Evolutionary conservation across 2,329 filamentous ascomycete species (phyloP).

Genomic region (Apiospora malaysiana): DNA sequence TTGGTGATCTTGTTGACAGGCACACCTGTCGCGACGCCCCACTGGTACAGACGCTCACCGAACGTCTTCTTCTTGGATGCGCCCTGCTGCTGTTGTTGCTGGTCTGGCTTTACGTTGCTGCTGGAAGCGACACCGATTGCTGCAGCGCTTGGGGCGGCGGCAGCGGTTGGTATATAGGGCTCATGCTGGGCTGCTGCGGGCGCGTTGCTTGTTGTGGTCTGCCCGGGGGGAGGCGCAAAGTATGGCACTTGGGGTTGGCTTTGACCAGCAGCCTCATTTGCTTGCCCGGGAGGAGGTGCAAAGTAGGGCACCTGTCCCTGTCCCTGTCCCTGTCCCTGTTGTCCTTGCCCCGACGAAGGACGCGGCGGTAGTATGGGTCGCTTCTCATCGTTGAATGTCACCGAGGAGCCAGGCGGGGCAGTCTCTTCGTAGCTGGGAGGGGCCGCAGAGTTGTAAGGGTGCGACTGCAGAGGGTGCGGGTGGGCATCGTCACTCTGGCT

Average conservation of each 20-base stretch:
- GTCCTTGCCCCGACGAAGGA: slow-evolving; percentile 22
- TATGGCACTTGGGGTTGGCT: slow-evolving; percentile 12
- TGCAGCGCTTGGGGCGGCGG: slow-evolving; percentile 2
- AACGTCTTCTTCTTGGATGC: slow-evolving; percentile 27
- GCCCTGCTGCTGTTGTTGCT: slow-evolving; percentile 28
- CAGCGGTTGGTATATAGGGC: background rate
- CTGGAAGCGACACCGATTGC: background rate
- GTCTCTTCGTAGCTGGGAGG: slow-evolving; percentile 21
- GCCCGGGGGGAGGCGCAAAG: background rate
- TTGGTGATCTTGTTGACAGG: slow-evolving; percentile 84
- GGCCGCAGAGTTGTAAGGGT: slow-evolving; percentile 13
- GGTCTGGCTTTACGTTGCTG: background rate
- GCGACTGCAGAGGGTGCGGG: slow-evolving; percentile 25
- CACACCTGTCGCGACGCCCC: slow-evolving; percentile 60
- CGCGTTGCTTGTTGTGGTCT: background rate
- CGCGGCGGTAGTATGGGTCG: slow-evolving; percentile 22
- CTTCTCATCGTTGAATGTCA: slow-evolving; percentile 24
- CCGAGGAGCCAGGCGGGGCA: slow-evolving; percentile 19
- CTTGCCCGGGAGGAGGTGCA: slow-evolving; percentile 21
- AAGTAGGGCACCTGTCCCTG: slow-evolving; percentile 23
- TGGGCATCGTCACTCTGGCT: slow-evolving; percentile 1
- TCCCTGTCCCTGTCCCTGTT: slow-evolving; percentile 19
- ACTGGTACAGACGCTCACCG: slow-evolving; percentile 36
- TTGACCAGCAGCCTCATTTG: background rate
- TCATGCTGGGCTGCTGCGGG: background rate